Base-by-base conservation (phyloP, 2,329 filamentous ascomycete species). In the Aspergillus nomiae region DNA sequence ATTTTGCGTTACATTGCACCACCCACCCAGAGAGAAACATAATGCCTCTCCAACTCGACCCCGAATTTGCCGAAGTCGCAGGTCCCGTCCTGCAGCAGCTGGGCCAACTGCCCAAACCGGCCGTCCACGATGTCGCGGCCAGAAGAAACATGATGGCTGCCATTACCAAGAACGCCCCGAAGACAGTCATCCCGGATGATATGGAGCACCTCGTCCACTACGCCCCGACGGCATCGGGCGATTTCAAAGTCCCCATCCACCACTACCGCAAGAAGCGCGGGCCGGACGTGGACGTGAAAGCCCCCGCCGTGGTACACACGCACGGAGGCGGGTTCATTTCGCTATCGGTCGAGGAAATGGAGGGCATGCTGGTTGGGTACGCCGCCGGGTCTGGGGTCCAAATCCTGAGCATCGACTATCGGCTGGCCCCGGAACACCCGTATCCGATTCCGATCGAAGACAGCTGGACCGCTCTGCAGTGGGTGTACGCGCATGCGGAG, bases 291-390 rank as follows among this genome's bases (percentile, higher is more conserved):
- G 48, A 21, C 9, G 28, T 19, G 0, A 56, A 62, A 24, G 59
- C 46, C 41, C 71, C 74, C 4, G 78, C 75, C 1, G 68, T 80
- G 8, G 50, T 78, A 26, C 76, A 80, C 60, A 64, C 75, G 24
- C 81, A 83, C 61, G 80, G 80, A 36, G 81, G 81, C 19, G 81
- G 80, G 16, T 76, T 77, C 55, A 71, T 83, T 32, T 60, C 68
- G 1, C 70, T 77, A 6, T 69, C 60, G 36, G 70, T 76, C 24
- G 69, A 73, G 0, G 54, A 74, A 14, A 71, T 67, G 28, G 66
- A 68, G 3, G 50, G 64, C 1, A 43, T 68, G 1, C 65, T 80
- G 26, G 65, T 74, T 3, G 53, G 53, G 11, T 68, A 72, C 16
- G 75, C 74, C 2, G 48, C 58, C 6, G 58, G 63, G 0, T 70